Conservation (phyloP, 225 moss, liverwort and hornwort species). For the Physcomitrium patens region DNA sequence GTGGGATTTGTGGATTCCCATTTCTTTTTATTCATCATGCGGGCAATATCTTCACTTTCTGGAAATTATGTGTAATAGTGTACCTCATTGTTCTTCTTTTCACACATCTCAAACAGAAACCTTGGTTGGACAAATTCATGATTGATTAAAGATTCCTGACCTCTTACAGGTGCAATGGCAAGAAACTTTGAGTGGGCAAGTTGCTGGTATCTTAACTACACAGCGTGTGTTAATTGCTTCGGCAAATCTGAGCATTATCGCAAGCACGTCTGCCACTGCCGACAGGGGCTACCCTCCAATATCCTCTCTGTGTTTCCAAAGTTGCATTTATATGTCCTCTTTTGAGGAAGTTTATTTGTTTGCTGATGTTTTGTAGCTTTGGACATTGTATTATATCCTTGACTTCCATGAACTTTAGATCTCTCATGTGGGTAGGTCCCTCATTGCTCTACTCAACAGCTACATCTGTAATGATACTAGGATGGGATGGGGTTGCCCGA, state of each 20-base stretch:
- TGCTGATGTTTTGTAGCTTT: constrained; percentile 22
- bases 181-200: constrained; percentile 96
- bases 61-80: constrained; percentile 4
- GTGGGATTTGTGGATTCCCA: background rate
- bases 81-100: constrained; percentile 4
- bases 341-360: constrained; percentile 10
- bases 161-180: constrained; percentile 85
- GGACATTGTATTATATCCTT: constrained; percentile 41
- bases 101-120: background rate
- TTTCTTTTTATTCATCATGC: background rate
- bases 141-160: constrained; percentile 15
- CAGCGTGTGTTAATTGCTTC: constrained; percentile 91
- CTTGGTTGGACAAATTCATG: constrained; percentile 11
- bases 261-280: constrained; percentile 73
- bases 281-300: constrained; percentile 99
- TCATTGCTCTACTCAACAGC: constrained; percentile 96
- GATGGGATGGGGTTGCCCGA: constrained; percentile 94
- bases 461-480: constrained; percentile 87
- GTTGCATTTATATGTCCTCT: constrained; percentile 1
- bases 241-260: constrained; percentile 82
- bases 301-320: constrained; percentile 58
- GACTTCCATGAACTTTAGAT: constrained; percentile 84
- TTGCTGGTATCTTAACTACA: constrained; percentile 96
- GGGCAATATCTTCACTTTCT: background rate
- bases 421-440: constrained; percentile 95